Evolutionary conservation across 306 rosid genomes (phyloP), one percentile per base, ranked within the genome.

Genomic region (Crataegus laevigata): DNA sequence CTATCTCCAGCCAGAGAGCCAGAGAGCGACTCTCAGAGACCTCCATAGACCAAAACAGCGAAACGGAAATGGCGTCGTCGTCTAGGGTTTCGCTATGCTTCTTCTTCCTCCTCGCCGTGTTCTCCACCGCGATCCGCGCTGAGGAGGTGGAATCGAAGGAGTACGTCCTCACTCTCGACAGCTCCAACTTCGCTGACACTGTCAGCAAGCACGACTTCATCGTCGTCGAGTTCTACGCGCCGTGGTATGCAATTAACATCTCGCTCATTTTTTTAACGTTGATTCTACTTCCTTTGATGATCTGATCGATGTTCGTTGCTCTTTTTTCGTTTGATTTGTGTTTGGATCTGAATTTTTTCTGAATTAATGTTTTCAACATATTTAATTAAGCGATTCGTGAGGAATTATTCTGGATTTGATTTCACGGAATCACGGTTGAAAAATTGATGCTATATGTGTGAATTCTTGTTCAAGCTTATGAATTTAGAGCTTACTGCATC

Each of bases 171-270:
- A 87, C 97, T 32, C 75, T 96, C 84, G 98, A 89, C 79, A 84
- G 85, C 78, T 80, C 98, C 36, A 96, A 92, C 84, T 96, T 96
- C 85, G 74, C 85, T 1, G 99, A 90, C 18, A 86, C 86, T 11
- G 29, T 96, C 64, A 74, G 64, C 88, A 96, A 89, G 88, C 92
- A 89, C 80, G 75, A 92, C 66, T 90, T 96, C 89, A 73, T 96
- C 79, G 99, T 92, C 68, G 94, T 92, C 21, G 99, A 96, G 85
- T 96, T 96, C 82, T 92, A 90, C 82, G 97, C 96, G 9, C 99
- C 99, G 0, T 90, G 97, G 99, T 94, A 84, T 32, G 45, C 0
- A 34, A 61, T 78, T 34, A 66, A 30, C 45, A 71, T 73, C 61
- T 51, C 0, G 24, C 19, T 50, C 32, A 69, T 36, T 8, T 7